A percentile compares a stretch with the other conserved stretches of the same genome.
These are phyloP conservation scores for Heterobasidion irregulare DNA, from an alignment of 1,284 basidiomycete species.

Conservation along the genomic window DNA sequence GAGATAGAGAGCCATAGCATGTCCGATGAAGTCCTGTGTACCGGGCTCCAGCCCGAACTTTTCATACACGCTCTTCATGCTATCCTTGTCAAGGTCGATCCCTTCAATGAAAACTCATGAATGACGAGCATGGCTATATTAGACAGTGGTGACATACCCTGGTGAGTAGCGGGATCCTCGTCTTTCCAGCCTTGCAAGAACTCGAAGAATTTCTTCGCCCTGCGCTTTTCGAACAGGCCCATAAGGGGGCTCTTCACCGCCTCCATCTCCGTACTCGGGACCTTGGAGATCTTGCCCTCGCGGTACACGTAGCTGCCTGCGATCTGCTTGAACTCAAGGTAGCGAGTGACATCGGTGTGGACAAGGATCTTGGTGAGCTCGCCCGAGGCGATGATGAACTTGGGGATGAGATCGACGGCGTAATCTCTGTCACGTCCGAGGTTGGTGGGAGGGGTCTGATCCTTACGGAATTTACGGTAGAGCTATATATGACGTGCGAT, in stretches of 20 bases:
- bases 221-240: slow-evolving; percentile 97
- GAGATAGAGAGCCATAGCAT: slow-evolving; percentile 98
- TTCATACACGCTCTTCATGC: slow-evolving; percentile 91
- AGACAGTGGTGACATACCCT: slow-evolving; percentile 49
- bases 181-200: slow-evolving; percentile 96
- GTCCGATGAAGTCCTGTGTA: slow-evolving; percentile 98
- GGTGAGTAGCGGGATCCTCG: slow-evolving; percentile 90
- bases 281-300: slow-evolving; percentile 96
- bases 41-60: slow-evolving; percentile 97
- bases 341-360: slow-evolving; percentile 97
- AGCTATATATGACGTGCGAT: slow-evolving; percentile 43
- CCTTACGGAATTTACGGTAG: slow-evolving; percentile 90
- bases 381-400: slow-evolving; percentile 98
- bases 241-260: slow-evolving; percentile 92
- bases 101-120: slow-evolving; percentile 36
- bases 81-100: slow-evolving; percentile 78
- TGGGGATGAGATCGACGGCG: slow-evolving; percentile 90
- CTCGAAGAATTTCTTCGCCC: slow-evolving; percentile 98
- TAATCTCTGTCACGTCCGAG: slow-evolving; percentile 94
- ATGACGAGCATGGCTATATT: not conserved
- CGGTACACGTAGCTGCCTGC: slow-evolving; percentile 97
- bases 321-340: slow-evolving; percentile 99
- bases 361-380: slow-evolving; percentile 98
- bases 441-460: slow-evolving; percentile 62
- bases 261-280: slow-evolving; percentile 97